Evolutionary conservation across 2,329 filamentous ascomycete genomes (phyloP), one percentile per base, ranked within the genome.

Genomic region (Rutstroemia sp.): DNA sequence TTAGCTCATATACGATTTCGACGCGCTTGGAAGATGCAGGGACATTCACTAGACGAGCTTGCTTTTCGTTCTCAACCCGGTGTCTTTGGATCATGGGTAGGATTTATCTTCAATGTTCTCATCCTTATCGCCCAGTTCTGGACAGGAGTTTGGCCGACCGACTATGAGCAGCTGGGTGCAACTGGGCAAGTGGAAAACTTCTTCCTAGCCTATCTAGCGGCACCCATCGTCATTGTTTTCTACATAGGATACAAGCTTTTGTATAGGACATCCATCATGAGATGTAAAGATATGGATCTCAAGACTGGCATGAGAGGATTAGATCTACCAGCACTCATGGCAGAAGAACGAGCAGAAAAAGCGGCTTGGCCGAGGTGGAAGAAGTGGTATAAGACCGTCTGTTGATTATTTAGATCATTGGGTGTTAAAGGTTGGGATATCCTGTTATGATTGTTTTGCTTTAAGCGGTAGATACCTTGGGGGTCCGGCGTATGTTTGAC

Each of bases 101-200:
- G 92, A 23, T 78, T 96, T 56, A 62, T 75, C 34, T 82, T 95
- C 69, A 95, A 96, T 72, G 57, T 79, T 19, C 73, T 92, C 41
- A 84, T 96, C 30, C 78, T 96, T 27, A 69, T 87, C 47, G 89
- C 88, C 1, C 91, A 96, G 70, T 92, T 95, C 75, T 96, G 90
- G 88, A 85, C 88, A 50, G 89, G 88, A 27, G 84, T 88, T 4
- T 91, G 84, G 68, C 91, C 92, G 4, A 78, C 92, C 48, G 80
- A 75, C 23, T 85, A 80, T 66, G 65, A 67, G 4, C 54, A 71
- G 0, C 75, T 75, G 70, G 74, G 75, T 0, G 60, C 73, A 4
- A 45, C 65, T 1, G 69, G 76, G 7, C 74, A 83, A 42, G 80
- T 81, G 0, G 70, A 81, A 60, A 83, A 77, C 62, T 95, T 92